These are phyloP conservation scores for Curvularia eragrostidis DNA, from an alignment of 2,329 filamentous ascomycete genomes.

Conservation along the genomic window DNA sequence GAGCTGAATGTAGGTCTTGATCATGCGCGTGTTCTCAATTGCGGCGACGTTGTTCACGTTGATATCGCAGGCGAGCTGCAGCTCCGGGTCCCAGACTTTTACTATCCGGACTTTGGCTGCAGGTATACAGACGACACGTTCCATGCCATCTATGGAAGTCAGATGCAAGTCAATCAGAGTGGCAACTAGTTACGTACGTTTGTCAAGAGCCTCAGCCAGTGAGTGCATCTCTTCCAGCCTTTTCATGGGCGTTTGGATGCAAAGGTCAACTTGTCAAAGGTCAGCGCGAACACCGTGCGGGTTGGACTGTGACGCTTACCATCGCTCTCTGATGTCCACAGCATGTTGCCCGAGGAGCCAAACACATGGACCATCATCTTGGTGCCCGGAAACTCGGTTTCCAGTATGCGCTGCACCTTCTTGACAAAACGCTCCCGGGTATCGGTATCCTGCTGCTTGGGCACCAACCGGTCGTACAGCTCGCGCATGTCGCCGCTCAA, in stretches of 20 bases:
- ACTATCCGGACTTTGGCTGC: conserved; percentile 97
- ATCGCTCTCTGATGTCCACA: conserved; percentile 96
- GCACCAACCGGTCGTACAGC: conserved; percentile 83
- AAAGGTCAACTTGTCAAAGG: conserved; percentile 83
- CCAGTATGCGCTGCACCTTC: conserved; percentile 88
- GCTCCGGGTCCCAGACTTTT: conserved; percentile 96
- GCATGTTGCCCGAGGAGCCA: conserved; percentile 94
- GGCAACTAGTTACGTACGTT: conserved; percentile 67
- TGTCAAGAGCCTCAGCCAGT: conserved; percentile 83
- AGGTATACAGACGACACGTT: conserved; percentile 92
- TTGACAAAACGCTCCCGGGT: conserved; percentile 77
- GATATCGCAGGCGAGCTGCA: conserved; percentile 91
- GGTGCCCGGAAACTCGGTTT: conserved; percentile 88
- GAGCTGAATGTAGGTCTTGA: conserved; percentile 93
- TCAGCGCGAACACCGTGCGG: conserved; percentile 28
- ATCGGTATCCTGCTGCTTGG: conserved; percentile 77
- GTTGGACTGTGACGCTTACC: conserved; percentile 61
- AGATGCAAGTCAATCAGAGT: conserved; percentile 29
- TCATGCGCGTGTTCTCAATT: conserved; percentile 96
- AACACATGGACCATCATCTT: conserved; percentile 92
- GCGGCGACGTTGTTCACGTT: conserved; percentile 98
- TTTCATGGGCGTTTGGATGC: conserved; percentile 90
- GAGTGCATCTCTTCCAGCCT: conserved; percentile 88
- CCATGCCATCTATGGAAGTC: conserved; percentile 79
- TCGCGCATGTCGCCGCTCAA: conserved; percentile 83